phyloP scores from a whole-genome alignment of 225 moss, liverwort and hornwort species.

The Antitrichia curtipendula region DNA sequence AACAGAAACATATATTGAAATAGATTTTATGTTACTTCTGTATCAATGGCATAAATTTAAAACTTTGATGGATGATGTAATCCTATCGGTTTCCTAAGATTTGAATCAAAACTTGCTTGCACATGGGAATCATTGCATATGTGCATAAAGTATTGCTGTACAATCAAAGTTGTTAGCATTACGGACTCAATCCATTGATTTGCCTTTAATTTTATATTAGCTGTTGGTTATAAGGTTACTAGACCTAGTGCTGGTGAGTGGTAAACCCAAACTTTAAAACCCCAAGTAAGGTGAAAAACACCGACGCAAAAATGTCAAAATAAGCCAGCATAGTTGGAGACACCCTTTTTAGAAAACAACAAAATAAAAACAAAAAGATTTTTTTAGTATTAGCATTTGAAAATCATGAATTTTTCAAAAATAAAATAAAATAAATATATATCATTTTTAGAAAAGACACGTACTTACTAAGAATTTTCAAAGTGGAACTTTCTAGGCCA shows the following conservation, averaged over 20 bases:
- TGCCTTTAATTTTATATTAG: background rate
- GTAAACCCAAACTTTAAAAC: background rate
- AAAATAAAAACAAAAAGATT: too few species aligned
- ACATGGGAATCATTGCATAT: background rate
- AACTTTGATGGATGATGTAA: background rate
- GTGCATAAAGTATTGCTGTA: background rate
- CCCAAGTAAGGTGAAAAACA: fast-evolving
- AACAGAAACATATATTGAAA: background rate
- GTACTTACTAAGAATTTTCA: background rate
- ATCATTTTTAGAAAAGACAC: background rate
- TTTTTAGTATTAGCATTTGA: background rate
- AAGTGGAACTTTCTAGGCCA: background rate
- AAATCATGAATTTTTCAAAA: background rate
- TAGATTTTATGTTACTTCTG: background rate
- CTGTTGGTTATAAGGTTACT: background rate
- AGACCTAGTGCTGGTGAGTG: too few species aligned
- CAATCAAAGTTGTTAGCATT: background rate
- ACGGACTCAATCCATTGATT: background rate
- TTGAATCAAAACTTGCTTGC: background rate
- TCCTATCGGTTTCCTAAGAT: background rate
- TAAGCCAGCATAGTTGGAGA: background rate
- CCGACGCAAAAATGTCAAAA: fast-evolving
- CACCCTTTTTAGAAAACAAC: background rate
- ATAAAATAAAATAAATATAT: too few species aligned
- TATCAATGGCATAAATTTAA: too few species aligned